Percentiles rank a stretch among this genome's conserved stretches.
Conservation (phyloP, 2,329 filamentous ascomycete species). For the Aureobasidium sp. region DNA sequence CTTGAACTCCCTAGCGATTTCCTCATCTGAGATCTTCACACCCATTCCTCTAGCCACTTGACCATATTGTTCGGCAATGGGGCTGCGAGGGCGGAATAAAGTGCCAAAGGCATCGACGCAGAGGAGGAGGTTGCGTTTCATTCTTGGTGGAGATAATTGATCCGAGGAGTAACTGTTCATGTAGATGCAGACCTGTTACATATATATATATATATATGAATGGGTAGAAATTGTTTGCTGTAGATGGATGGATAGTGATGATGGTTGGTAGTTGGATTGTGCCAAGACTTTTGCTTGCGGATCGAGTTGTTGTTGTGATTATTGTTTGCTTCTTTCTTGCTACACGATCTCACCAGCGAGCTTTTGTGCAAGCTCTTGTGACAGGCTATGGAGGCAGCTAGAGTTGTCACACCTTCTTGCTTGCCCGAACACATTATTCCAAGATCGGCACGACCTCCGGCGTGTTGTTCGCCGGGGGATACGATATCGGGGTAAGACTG, state of each 20-base stretch:
- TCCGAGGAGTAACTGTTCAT: neutral
- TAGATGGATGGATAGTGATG: neutral
- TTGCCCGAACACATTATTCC: too few species aligned
- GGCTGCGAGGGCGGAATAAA: constrained; percentile 58
- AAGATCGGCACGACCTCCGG: neutral
- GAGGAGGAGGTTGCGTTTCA: constrained; percentile 56
- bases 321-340: neutral
- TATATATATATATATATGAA: too few species aligned
- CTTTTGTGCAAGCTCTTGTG: neutral
- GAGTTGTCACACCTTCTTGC: too few species aligned
- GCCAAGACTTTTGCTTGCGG: neutral
- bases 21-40: constrained; percentile 48
- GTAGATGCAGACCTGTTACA: too few species aligned
- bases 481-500: constrained; percentile 16
- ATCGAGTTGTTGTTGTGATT: neutral
- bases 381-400: neutral
- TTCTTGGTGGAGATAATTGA: neutral
- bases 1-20: constrained; percentile 46
- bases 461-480: neutral
- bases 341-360: too few species aligned
- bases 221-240: neutral
- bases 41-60: constrained; percentile 58
- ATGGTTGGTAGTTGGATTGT: neutral
- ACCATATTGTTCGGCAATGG: constrained; percentile 62
- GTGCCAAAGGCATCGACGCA: constrained; percentile 75